These are phyloP conservation scores for Suillus brevipes DNA, from an alignment of 768 basidiomycete species.

Conservation along the genomic window DNA sequence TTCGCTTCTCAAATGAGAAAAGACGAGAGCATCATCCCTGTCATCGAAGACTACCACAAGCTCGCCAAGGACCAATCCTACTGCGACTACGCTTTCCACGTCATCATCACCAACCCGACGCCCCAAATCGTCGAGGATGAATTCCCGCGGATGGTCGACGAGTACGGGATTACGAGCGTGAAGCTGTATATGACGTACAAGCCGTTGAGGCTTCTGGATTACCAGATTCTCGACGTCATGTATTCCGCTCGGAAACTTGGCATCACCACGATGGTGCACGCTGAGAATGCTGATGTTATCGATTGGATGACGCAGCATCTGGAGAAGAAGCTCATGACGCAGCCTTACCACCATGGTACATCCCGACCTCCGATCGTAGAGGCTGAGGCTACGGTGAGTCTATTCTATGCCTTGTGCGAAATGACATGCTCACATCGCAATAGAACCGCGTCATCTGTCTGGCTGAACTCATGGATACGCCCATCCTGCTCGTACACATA, in stretches of 20 bases:
- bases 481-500: conserved; percentile 20
- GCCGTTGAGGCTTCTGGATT: conserved; percentile 32
- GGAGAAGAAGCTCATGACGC: conserved; percentile 18
- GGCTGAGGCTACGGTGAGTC: conserved; percentile 15
- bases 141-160: conserved; percentile 33
- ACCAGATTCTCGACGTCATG: conserved; percentile 34
- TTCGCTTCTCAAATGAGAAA: conserved; percentile 33
- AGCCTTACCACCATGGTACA: conserved; percentile 21
- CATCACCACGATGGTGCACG: conserved; percentile 22
- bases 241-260: conserved; percentile 26
- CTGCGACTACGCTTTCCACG: conserved; percentile 35
- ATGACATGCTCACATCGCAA: not conserved
- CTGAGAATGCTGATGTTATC: conserved; percentile 20
- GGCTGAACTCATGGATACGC: conserved; percentile 23
- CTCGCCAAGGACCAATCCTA: conserved; percentile 29
- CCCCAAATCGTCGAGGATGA: conserved; percentile 33
- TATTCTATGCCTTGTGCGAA: not conserved
- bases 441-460: conserved; percentile 19
- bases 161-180: conserved; percentile 34
- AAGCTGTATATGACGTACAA: conserved; percentile 41
- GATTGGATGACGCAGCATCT: conserved; percentile 23
- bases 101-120: conserved; percentile 36
- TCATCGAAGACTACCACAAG: conserved; percentile 35
- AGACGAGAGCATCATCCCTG: conserved; percentile 23
- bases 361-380: conserved; percentile 23